Evolutionary conservation across 495 filamentous ascomycete genomes (phyloP).

Genomic region (Patellaria atrata): DNA sequence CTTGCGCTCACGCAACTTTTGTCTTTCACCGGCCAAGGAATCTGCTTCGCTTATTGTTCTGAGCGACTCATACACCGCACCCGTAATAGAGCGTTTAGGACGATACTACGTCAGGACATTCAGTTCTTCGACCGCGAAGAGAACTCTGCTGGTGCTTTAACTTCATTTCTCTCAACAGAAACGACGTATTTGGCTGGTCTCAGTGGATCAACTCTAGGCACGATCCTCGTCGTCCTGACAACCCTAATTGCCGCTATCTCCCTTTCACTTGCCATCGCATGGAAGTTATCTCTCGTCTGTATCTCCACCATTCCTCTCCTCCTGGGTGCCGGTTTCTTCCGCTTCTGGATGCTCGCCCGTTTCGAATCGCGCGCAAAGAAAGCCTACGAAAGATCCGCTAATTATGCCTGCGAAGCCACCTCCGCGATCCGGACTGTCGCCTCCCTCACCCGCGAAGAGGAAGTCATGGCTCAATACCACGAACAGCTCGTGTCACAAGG

Average conservation of each 20-base stretch:
- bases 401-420: conserved; percentile 82
- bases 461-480: conserved; percentile 65
- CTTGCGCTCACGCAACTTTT: conserved; percentile 68
- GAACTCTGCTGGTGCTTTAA: conserved; percentile 72
- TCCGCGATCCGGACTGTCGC: conserved; percentile 86
- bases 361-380: conserved; percentile 58
- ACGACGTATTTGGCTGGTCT: conserved; percentile 75
- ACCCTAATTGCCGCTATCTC: conserved; percentile 56
- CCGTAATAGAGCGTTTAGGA: conserved; percentile 63
- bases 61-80: conserved; percentile 71
- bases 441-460: conserved; percentile 67
- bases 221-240: conserved; percentile 58
- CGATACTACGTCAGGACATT: conserved; percentile 88
- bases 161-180: conserved; percentile 72
- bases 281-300: conserved; percentile 84
- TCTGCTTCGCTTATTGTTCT: conserved; percentile 70
- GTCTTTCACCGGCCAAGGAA: conserved; percentile 50
- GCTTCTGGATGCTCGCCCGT: conserved; percentile 65
- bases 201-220: conserved; percentile 66
- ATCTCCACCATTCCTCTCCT: conserved; percentile 64
- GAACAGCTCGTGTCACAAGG: conserved; percentile 45
- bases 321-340: conserved; percentile 67
- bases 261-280: conserved; percentile 57
- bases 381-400: conserved; percentile 60
- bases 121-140: conserved; percentile 75